These are phyloP conservation scores for Fusarium mundagurra DNA, from an alignment of 2,329 filamentous ascomycete genomes.

Conservation along the genomic window DNA sequence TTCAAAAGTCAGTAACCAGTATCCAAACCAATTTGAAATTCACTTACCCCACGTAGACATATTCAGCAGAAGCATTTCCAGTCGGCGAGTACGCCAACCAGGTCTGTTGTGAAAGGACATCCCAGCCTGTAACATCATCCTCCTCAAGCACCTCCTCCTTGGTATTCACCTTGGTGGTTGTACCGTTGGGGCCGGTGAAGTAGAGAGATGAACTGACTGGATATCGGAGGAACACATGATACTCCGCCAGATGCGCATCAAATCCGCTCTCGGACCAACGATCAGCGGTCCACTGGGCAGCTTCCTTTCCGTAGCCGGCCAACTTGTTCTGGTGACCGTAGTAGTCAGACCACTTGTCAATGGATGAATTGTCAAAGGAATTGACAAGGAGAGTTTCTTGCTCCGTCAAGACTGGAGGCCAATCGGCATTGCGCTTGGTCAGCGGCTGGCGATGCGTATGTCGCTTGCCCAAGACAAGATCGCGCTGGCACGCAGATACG, in stretches of 20 bases:
- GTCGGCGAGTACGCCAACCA: slow-evolving; percentile 87
- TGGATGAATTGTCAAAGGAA: slow-evolving; percentile 50
- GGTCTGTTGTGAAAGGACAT: slow-evolving; percentile 72
- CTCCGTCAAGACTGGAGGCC: slow-evolving; percentile 48
- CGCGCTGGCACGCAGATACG: slow-evolving; percentile 45
- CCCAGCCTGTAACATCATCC: slow-evolving; percentile 76
- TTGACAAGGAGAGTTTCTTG: slow-evolving; percentile 49
- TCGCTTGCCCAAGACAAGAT: slow-evolving; percentile 40
- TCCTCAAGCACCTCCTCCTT: slow-evolving; percentile 78
- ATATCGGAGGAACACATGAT: slow-evolving; percentile 70
- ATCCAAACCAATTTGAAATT: accelerated
- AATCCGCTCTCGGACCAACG: slow-evolving; percentile 51
- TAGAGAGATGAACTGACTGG: slow-evolving; percentile 64
- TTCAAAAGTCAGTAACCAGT: neutral
- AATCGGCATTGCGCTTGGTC: slow-evolving; percentile 47
- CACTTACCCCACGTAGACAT: slow-evolving; percentile 75
- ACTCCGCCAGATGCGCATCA: slow-evolving; percentile 53
- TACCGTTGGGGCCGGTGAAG: slow-evolving; percentile 50
- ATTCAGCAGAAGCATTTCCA: slow-evolving; percentile 79
- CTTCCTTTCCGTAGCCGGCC: slow-evolving; percentile 49
- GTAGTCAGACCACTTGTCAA: slow-evolving; percentile 52
- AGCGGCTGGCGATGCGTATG: slow-evolving; percentile 48
- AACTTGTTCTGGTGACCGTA: slow-evolving; percentile 53
- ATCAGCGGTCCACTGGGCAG: slow-evolving; percentile 52
- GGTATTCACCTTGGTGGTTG: slow-evolving; percentile 71